These are phyloP conservation scores for Quercus berberidifolia DNA, from an alignment of 306 rosid genomes.

Conservation along the genomic window DNA sequence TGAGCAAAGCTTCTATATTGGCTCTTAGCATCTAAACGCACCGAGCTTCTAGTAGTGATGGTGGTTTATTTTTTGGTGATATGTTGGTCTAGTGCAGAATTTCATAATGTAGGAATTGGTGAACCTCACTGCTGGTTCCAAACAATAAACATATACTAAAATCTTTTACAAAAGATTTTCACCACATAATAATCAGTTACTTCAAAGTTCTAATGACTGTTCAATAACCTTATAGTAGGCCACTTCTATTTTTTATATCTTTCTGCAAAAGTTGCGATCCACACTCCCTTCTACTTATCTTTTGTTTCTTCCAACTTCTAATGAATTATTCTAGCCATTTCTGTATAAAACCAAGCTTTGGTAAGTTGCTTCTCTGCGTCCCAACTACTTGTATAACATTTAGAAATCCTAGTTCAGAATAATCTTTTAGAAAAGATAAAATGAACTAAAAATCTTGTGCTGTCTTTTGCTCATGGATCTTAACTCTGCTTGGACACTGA, in stretches of 20 bases:
- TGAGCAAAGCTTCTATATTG: neutral
- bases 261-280: neutral
- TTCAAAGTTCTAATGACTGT: neutral
- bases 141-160: neutral
- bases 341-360: neutral
- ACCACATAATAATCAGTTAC: neutral
- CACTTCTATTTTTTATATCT: neutral
- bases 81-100: neutral
- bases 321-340: neutral
- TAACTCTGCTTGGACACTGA: neutral
- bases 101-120: neutral
- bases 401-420: neutral
- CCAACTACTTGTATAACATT: neutral
- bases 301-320: neutral
- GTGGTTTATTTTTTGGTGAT: neutral
- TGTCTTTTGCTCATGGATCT: neutral
- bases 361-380: neutral
- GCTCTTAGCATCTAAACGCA: neutral
- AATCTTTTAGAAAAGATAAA: neutral
- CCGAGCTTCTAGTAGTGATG: neutral
- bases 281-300: neutral
- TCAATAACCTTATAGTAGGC: neutral
- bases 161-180: neutral
- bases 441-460: neutral
- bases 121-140: neutral